Conservation (phyloP, 78 protist species). For the Dictyostelium brefeldianum region DNA sequence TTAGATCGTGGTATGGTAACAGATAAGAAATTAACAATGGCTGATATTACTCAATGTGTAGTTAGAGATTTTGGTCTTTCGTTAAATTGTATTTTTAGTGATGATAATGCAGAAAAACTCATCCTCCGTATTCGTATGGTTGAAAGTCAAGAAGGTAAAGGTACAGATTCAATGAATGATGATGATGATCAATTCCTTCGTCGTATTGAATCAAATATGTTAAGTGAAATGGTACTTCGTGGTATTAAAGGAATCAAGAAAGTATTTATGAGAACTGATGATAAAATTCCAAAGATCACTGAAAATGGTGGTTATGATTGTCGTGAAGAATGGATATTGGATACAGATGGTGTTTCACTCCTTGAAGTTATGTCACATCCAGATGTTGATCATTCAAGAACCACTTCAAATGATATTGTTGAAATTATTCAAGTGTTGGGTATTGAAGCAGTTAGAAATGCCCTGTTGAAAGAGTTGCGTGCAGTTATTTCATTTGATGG, state of each 20-base stretch:
- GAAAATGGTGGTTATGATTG: constrained; percentile 45
- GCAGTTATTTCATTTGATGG: constrained; percentile 94
- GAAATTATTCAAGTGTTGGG: constrained; percentile 97
- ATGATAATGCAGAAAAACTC: constrained; percentile 94
- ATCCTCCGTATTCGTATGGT: constrained; percentile 90
- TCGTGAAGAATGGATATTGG: constrained; percentile 89
- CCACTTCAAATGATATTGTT: constrained; percentile 95
- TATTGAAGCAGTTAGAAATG: constrained; percentile 98
- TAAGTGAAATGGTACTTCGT: constrained; percentile 83
- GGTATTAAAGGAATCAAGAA: constrained; percentile 94
- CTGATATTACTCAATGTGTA: constrained; percentile 86
- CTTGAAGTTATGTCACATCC: constrained; percentile 86
- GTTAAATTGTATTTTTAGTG: constrained; percentile 84
- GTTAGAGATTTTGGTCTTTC: constrained; percentile 52
- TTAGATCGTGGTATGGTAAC: constrained; percentile 86
- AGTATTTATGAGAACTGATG: constrained; percentile 61
- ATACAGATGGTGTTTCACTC: constrained; percentile 96
- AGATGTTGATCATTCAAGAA: constrained; percentile 92
- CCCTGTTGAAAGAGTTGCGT: constrained; percentile 94
- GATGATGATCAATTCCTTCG: constrained; percentile 83
- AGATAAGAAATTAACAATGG: constrained; percentile 85
- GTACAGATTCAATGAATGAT: constrained; percentile 52
- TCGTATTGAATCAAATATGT: constrained; percentile 85
- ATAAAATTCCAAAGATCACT: neutral
- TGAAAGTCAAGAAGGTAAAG: constrained; percentile 47